These are phyloP conservation scores for Penicillium samsonianum DNA, from an alignment of 495 filamentous ascomycete genomes.

Conservation along the genomic window DNA sequence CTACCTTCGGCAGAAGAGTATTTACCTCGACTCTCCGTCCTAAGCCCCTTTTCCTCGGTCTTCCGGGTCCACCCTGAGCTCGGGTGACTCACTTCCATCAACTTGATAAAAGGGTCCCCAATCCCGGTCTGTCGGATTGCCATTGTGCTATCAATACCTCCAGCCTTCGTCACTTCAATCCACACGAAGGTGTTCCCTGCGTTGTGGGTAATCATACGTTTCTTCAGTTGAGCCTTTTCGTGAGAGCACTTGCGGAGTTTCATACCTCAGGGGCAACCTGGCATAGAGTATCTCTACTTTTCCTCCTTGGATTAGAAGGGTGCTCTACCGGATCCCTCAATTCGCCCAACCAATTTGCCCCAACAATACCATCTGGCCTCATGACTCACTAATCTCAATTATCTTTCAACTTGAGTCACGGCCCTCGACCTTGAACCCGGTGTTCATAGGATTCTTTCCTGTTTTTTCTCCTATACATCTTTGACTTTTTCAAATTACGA, in stretches of 20 bases:
- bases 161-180: constrained; percentile 8
- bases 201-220: constrained; percentile 21
- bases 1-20: background rate
- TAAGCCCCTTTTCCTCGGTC: constrained; percentile 7
- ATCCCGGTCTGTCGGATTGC: background rate
- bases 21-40: constrained; percentile 1
- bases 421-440: constrained; percentile 42
- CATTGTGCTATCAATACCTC: background rate
- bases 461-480: constrained; percentile 35
- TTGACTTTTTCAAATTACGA: constrained; percentile 40
- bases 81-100: constrained; percentile 14
- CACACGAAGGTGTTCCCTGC: constrained; percentile 5
- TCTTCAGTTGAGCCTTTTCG: constrained; percentile 20
- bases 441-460: constrained; percentile 42
- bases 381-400: constrained; percentile 45
- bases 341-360: constrained; percentile 1
- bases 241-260: constrained; percentile 37
- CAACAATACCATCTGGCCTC: constrained; percentile 24
- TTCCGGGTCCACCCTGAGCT: constrained; percentile 9
- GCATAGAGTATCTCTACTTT: constrained; percentile 44
- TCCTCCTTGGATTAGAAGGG: constrained; percentile 42
- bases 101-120: constrained; percentile 8
- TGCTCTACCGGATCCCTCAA: constrained; percentile 33
- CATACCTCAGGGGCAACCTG: constrained; percentile 31
- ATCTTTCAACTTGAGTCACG: constrained; percentile 38